These are phyloP conservation scores for Petunia secreta DNA, from an alignment of 257 asterid species.

Conservation along the genomic window DNA sequence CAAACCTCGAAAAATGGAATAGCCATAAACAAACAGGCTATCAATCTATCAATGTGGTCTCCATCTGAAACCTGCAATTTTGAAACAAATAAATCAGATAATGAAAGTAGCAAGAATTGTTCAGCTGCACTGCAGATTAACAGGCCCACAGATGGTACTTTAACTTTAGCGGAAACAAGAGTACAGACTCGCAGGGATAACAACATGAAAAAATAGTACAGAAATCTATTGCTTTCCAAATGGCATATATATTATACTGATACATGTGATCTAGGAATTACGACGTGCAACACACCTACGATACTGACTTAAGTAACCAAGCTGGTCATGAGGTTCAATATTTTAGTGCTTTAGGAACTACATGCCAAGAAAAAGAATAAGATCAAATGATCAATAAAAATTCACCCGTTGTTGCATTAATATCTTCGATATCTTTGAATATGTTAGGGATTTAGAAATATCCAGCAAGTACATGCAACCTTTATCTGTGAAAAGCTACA, in stretches of 20 bases:
- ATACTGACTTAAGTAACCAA: not conserved
- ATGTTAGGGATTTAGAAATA: no score
- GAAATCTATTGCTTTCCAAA: not conserved
- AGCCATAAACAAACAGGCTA: slow-evolving; percentile 83
- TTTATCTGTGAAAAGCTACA: no score
- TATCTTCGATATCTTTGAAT: no score
- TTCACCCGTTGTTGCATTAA: no score
- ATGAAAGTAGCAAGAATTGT: not conserved
- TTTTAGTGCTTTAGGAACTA: not conserved
- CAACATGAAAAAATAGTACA: not conserved
- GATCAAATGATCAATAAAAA: no score
- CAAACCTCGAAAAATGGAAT: slow-evolving; percentile 86
- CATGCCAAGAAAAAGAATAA: not conserved
- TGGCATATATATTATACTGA: not conserved
- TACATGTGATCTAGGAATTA: not conserved
- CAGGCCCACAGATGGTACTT: slow-evolving; percentile 1
- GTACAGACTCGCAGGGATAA: no score
- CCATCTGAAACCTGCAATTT: slow-evolving; percentile 78
- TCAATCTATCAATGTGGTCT: slow-evolving; percentile 84
- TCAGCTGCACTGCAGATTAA: slow-evolving; percentile 1
- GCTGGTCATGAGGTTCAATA: slow-evolving; percentile 1
- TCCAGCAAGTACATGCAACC: no score
- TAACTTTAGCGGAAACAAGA: not conserved
- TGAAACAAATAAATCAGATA: slow-evolving; percentile 29
- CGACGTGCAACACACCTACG: not conserved